Percentiles rank a stretch among this genome's conserved stretches.
Conservation (phyloP, 2,329 filamentous ascomycete species). For the Penicillium sp. region DNA sequence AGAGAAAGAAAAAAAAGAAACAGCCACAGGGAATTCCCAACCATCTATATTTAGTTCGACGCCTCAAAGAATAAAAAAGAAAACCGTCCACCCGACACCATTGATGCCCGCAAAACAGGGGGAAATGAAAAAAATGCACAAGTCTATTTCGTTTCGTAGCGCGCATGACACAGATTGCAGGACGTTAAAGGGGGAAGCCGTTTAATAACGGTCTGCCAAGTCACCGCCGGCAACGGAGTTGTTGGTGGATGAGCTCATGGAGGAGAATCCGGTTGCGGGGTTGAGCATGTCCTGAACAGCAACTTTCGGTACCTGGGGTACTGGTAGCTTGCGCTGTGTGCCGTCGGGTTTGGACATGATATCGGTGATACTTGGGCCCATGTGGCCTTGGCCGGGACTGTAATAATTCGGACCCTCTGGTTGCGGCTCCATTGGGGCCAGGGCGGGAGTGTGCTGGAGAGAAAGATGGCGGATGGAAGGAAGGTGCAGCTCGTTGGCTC, state of each 20-base stretch:
- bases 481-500: constrained; percentile 71
- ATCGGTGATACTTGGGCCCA: constrained; percentile 80
- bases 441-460: constrained; percentile 65
- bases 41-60: constrained; percentile 23
- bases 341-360: constrained; percentile 90
- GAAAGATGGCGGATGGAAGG: constrained; percentile 79
- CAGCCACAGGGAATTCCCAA: constrained; percentile 13
- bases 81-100: constrained; percentile 36
- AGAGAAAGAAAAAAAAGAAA: constrained; percentile 9
- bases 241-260: constrained; percentile 73
- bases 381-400: constrained; percentile 56
- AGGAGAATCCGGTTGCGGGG: constrained; percentile 65
- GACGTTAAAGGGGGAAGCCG: constrained; percentile 5
- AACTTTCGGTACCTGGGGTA: constrained; percentile 85
- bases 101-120: constrained; percentile 36
- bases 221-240: constrained; percentile 77
- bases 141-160: constrained; percentile 43
- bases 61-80: constrained; percentile 23
- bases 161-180: constrained; percentile 30
- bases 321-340: constrained; percentile 84
- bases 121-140: constrained; percentile 34
- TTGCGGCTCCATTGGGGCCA: constrained; percentile 70
- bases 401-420: constrained; percentile 62
- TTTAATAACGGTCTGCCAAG: constrained; percentile 58
- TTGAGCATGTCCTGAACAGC: constrained; percentile 82